phyloP scores from a whole-genome alignment of 2,329 filamentous ascomycete genomes.

The Biscogniauxia sp. region DNA sequence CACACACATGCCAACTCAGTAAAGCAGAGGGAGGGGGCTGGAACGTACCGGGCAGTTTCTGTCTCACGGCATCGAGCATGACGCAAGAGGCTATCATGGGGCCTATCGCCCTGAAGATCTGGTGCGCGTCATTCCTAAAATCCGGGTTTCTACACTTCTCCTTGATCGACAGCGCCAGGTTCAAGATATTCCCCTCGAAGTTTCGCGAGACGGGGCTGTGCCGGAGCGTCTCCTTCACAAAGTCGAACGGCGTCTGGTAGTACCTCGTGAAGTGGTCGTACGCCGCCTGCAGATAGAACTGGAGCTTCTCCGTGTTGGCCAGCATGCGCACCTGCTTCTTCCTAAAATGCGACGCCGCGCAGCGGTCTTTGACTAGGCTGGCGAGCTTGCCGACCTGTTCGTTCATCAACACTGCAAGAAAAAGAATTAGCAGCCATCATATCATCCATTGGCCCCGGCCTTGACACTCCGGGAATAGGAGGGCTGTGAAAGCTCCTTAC shows the following conservation, averaged over 20 bases:
- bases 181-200: conserved; percentile 33
- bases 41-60: conserved; percentile 28
- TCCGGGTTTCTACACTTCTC: conserved; percentile 17
- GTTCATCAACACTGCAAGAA: conserved; percentile 44
- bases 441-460: no score
- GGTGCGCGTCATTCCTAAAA: conserved; percentile 24
- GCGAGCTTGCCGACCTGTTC: conserved; percentile 47
- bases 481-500: conserved; percentile 15
- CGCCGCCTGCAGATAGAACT: conserved; percentile 33
- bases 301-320: conserved; percentile 28
- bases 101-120: conserved; percentile 31
- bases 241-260: conserved; percentile 33
- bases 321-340: conserved; percentile 42
- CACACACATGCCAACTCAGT: not conserved
- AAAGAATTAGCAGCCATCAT: not conserved
- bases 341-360: conserved; percentile 37
- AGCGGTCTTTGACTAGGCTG: conserved; percentile 39
- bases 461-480: no score
- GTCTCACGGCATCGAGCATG: conserved; percentile 34
- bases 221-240: conserved; percentile 33
- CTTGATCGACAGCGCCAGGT: conserved; percentile 28
- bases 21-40: not conserved
- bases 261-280: conserved; percentile 33
- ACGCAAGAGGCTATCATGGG: conserved; percentile 34
- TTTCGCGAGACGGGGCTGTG: conserved; percentile 31